Base-by-base conservation (phyloP, 345 rosid genomes). In the Turritis glabra region DNA sequence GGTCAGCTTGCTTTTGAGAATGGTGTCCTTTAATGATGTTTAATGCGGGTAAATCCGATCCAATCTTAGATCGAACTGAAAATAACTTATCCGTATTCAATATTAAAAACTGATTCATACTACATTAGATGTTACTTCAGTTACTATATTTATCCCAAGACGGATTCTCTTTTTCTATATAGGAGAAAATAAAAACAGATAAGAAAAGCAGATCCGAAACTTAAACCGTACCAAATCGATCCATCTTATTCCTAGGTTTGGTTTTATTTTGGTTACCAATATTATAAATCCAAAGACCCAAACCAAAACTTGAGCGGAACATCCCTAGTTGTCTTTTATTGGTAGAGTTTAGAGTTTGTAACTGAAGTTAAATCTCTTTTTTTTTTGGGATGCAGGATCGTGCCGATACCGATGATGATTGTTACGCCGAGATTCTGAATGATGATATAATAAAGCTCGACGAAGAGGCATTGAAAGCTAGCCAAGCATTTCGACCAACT, bases 391-490 rank as follows among this genome's bases (percentile, higher is more conserved):
- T 38, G 11, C 5, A 76, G 80, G 74, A 76, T 14, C 80, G 46
- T 11, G 44, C 18, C 1, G 75, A 69, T 0, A 62, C 71, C 8
- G 79, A 64, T 1, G 90, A 86, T 21, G 92, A 91, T 62, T 85
- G 76, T 38, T 93, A 71, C 41, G 92, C 95, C 5, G 97, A 91
- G 56, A 89, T 91, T 75, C 61, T 91, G 32, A 88, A 91, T 5
- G 95, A 91, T 52, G 98, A 91, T 58, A 91, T 91, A 70, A 81
- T 90, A 80, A 77, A 82, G 14, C 89, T 94, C 1, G 96, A 91
- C 9, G 89, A 86, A 43, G 72, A 50, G 23, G 76, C 72, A 30
- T 0, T 71, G 19, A 77, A 71, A 71, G 76, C 76, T 18, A 77
- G 17, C 61, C 76, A 77, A 27, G 35, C 80, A n/a, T 50, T 48